Base-by-base conservation (phyloP, 164 flowering plant genomes). In the Buxus sempervirens region DNA sequence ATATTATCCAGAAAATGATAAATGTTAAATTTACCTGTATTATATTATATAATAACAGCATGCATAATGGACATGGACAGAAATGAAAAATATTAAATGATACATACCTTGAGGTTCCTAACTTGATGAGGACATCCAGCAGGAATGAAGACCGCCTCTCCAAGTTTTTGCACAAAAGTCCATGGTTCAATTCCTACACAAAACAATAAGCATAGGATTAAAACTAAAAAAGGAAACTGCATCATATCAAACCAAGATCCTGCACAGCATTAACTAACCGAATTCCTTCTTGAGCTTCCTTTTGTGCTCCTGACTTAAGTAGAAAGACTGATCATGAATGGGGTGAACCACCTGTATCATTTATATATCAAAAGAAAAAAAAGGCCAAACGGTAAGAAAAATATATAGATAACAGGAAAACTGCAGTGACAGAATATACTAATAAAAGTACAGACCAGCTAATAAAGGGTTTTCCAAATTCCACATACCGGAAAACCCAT, bases 101-200 rank as follows among this genome's bases (percentile, higher is more conserved):
- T 38, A 20, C 49, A n/a, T 73, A 81, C 85, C 85, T 84, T 76
- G 32, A 84, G 63, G 61, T 82, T 84, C 70, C 87, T 73, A 22
- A 81, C 83, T 80, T 84, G 87, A 70, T 82, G 84, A 54, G 85
- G 87, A 71, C 87, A 84, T 9, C 85, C 87, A 5, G 81, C 85
- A 38, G 87, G 87, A 48, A 81, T 82, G n/a, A 82, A 78, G 16
- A 82, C 84, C 5, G 87, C 85, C 51, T 84, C 87, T 38, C 85
- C 85, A 60, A 80, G 81, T 60, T 74, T 75, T 70, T 84, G 87
- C 15, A 78, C 74, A 71, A 84, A 84, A 19, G 87, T 80, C 87
- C 85, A 82, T 27, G 87, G 85, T 61, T 84, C 85, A 77, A 84
- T 79, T 57, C 84, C 87, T 82, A 24, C 62, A 72, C 4, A 18